Conservation (phyloP, 371 early-diverging fungal species). For the Thermomucor indicae-seudaticae region DNA sequence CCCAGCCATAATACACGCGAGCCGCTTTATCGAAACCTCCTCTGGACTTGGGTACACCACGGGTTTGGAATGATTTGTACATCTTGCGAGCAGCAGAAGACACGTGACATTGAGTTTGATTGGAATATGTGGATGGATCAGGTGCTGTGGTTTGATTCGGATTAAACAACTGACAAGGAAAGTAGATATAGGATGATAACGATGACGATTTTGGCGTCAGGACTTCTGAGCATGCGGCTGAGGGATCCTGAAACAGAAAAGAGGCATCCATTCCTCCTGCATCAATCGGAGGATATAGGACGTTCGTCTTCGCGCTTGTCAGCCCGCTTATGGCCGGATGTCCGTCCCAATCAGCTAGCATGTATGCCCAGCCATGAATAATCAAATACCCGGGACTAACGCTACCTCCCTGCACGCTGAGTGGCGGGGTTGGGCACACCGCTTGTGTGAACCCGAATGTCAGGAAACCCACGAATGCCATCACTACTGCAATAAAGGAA, state of each 20-base stretch:
- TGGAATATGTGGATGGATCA: constrained; percentile 45
- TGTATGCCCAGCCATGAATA: constrained; percentile 56
- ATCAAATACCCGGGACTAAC: constrained; percentile 43
- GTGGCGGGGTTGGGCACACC: constrained; percentile 44
- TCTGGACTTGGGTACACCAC: constrained; percentile 26
- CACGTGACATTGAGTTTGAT: constrained; percentile 62
- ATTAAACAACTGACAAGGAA: constrained; percentile 65
- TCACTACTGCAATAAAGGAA: constrained; percentile 54
- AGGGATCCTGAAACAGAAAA: constrained; percentile 47
- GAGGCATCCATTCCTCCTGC: constrained; percentile 64
- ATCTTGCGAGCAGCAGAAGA: constrained; percentile 33
- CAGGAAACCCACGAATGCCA: constrained; percentile 53
- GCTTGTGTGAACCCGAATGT: constrained; percentile 60
- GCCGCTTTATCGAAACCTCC: constrained; percentile 38
- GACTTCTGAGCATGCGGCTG: constrained; percentile 53
- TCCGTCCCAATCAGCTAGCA: constrained; percentile 39
- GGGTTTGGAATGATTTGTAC: constrained; percentile 25
- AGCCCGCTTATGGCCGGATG: constrained; percentile 44
- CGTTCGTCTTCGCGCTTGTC: constrained; percentile 35
- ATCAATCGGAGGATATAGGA: constrained; percentile 56
- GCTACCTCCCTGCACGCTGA: constrained; percentile 24
- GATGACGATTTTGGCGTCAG: constrained; percentile 34
- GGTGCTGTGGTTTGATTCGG: constrained; percentile 43
- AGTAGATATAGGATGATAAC: constrained; percentile 44
- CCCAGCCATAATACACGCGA: constrained; percentile 69